Base-by-base conservation (phyloP, 2,329 filamentous ascomycete species). In the Colletotrichum scovillei region DNA sequence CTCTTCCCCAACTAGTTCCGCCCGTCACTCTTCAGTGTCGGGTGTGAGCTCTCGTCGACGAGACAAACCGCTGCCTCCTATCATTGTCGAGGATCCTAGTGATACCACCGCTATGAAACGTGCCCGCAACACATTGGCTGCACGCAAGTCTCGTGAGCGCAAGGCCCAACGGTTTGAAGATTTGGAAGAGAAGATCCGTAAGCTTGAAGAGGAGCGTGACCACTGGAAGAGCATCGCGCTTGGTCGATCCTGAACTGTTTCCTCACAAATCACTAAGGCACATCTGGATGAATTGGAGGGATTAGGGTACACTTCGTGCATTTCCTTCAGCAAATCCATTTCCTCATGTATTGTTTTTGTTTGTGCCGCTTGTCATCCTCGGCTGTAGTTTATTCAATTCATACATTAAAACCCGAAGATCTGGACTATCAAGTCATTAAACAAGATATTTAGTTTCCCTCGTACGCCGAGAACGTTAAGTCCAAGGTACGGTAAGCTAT, bases 81-180 rank as follows among this genome's bases (percentile, higher is more conserved):
- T 98, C 81, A 86, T 93, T 74, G 90, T 95, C 49, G 90, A 92
- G 32, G 94, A 98, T 77, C 90, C 92, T 0, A 85, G 78, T 55
- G 95, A 98, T 79, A 90, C 89, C 11, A 82, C 93, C n/a, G 95
- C 94, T 24, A 90, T 95, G 88, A 98, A 98, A 91, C 94, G 96
- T 82, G 95, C 95, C 63, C 93, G 95, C 77, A 98, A 98, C 83
- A 74, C 71, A 97, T 95, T 97, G 82, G 96, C 96, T 22, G 96
- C 96, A 78, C 95, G 96, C 77, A 98, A 98, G 86, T 98, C 95
- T 73, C 92, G 96, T 65, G 92, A 95, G 79, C 92, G 95, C 76
- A 98, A 98, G 86, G 91, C 94, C 70, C 88, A 93, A 81, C 90
- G 92, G 77, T 88, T 96, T 74, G 92, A 94, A 69, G 90, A 92